A percentile compares a stretch with the other conserved stretches of the same genome.
Evolutionary conservation across 345 rosid species (phyloP).

Genomic region (Moricandia moricandioides): DNA sequence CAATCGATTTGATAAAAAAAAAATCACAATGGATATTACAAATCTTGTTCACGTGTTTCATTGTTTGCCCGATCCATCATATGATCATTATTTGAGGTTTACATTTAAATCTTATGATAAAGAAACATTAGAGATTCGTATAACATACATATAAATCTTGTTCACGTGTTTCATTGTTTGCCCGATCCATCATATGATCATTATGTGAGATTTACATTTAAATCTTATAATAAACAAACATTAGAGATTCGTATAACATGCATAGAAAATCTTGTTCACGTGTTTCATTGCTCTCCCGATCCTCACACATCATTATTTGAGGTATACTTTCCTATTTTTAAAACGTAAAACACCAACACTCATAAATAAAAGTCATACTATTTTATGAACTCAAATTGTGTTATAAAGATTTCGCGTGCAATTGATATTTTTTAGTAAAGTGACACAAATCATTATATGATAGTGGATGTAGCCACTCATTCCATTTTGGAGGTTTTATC

Average conservation of each 20-base stretch:
- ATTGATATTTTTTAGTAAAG: background rate
- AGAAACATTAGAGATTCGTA: background rate
- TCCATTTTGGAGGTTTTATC: constrained; percentile 1
- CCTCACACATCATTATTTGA: background rate
- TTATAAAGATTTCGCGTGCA: background rate
- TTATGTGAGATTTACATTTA: background rate
- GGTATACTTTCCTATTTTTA: background rate
- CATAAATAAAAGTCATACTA: background rate
- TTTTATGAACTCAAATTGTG: background rate
- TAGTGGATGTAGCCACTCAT: constrained; percentile 18
- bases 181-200: background rate
- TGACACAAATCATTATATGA: background rate
- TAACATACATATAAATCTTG: background rate
- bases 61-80: background rate
- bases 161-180: background rate
- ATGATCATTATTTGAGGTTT: background rate
- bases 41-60: background rate
- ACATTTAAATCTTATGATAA: background rate
- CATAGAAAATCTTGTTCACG: background rate
- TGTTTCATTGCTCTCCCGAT: background rate
- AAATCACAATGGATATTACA: background rate
- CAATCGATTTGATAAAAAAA: no score
- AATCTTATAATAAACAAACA: background rate
- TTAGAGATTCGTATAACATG: background rate
- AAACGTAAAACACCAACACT: background rate